These are phyloP conservation scores for Pyronema domesticum DNA, from an alignment of 495 filamentous ascomycete species.

Conservation along the genomic window DNA sequence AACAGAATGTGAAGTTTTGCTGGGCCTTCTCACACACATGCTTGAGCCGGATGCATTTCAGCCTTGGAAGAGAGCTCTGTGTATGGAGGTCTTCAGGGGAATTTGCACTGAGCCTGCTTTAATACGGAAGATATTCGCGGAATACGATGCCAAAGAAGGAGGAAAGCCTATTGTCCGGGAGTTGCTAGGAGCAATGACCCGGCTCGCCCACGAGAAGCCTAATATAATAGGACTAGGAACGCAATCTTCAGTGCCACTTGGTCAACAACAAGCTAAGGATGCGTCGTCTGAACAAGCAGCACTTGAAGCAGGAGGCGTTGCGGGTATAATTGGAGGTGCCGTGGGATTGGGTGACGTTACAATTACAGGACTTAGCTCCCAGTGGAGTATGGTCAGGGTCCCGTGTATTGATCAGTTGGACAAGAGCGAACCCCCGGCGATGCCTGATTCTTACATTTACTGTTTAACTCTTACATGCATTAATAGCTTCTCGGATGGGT, in stretches of 20 bases:
- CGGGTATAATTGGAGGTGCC: slow-evolving; percentile 67
- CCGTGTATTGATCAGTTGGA: slow-evolving; percentile 89
- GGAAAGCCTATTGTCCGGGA: slow-evolving; percentile 63
- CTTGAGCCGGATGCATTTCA: slow-evolving; percentile 64
- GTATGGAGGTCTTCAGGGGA: slow-evolving; percentile 76
- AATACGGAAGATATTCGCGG: slow-evolving; percentile 59
- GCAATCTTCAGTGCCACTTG: slow-evolving; percentile 60
- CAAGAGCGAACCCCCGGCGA: slow-evolving; percentile 62
- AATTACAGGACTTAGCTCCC: slow-evolving; percentile 58
- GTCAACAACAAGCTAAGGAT: slow-evolving; percentile 28
- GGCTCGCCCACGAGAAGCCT: slow-evolving; percentile 79
- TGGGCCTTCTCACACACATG: slow-evolving; percentile 71
- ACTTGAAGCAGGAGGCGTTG: slow-evolving; percentile 69
- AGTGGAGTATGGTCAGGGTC: slow-evolving; percentile 77
- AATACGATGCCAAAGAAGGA: slow-evolving; percentile 57
- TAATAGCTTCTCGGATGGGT: slow-evolving; percentile 67
- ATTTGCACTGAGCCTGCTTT: slow-evolving; percentile 64
- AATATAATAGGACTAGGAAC: slow-evolving; percentile 67
- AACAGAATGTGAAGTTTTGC: slow-evolving; percentile 65
- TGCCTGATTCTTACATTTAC: slow-evolving; percentile 90
- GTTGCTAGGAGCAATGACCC: slow-evolving; percentile 65
- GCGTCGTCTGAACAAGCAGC: slow-evolving; percentile 58
- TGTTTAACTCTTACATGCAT: slow-evolving; percentile 76
- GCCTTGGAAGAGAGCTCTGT: slow-evolving; percentile 69
- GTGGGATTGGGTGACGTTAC: slow-evolving; percentile 46